These are phyloP conservation scores for Coriaria nepalensis DNA, from an alignment of 306 rosid genomes.

Conservation along the genomic window DNA sequence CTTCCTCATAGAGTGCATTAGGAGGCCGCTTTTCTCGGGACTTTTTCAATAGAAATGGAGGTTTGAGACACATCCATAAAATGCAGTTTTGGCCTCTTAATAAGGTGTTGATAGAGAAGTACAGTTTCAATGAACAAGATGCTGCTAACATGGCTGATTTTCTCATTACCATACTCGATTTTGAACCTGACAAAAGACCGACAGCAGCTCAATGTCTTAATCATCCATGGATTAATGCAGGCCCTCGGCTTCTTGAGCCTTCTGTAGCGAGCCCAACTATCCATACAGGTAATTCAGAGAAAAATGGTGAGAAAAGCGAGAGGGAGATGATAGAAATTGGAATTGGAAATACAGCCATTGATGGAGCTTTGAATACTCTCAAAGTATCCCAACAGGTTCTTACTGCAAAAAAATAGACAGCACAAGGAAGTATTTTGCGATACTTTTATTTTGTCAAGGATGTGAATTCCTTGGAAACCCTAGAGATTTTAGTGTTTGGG, in stretches of 20 bases:
- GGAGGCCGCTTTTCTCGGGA: conserved; percentile 80
- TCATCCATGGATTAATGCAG: conserved; percentile 69
- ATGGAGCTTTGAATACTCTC: conserved; percentile 12
- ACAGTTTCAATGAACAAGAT: conserved; percentile 58
- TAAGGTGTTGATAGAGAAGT: conserved; percentile 71
- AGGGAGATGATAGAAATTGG: conserved; percentile 18
- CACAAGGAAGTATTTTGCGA: too few relatives aligned
- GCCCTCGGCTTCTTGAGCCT: conserved; percentile 37
- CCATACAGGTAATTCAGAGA: conserved; percentile 7
- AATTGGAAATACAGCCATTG: conserved; percentile 20
- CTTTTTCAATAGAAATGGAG: conserved; percentile 67
- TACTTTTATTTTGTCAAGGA: too few relatives aligned
- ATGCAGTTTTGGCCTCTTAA: conserved; percentile 76
- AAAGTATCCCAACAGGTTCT: neutral
- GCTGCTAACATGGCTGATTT: conserved; percentile 51
- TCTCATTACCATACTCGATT: conserved; percentile 59
- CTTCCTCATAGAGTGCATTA: conserved; percentile 49
- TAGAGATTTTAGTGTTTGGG: too few relatives aligned
- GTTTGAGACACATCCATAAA: conserved; percentile 63
- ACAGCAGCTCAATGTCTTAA: conserved; percentile 59
- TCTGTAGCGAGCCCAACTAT: conserved; percentile 4
- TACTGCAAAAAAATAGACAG: too few relatives aligned
- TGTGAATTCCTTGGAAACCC: too few relatives aligned
- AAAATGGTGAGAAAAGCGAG: conserved; percentile 15
- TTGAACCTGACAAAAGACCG: conserved; percentile 78